These are phyloP conservation scores for Aspergillus ruber DNA, from an alignment of 2,329 filamentous ascomycete genomes.

Conservation along the genomic window DNA sequence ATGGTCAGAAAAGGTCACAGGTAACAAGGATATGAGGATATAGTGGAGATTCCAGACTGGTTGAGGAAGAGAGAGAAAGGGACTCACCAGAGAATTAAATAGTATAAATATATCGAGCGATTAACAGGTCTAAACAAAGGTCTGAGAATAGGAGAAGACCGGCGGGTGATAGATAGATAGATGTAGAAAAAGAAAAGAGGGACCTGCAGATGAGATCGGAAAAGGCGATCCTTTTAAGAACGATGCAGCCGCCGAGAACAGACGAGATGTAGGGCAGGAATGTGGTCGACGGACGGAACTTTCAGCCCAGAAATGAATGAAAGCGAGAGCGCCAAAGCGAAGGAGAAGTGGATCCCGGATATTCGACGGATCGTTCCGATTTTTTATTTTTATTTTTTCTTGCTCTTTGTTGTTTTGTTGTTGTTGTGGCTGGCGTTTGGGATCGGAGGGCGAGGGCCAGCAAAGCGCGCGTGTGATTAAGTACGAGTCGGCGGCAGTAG, in stretches of 20 bases:
- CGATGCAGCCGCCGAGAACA: slow-evolving; percentile 9
- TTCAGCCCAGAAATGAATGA: not conserved
- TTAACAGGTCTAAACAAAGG: not conserved
- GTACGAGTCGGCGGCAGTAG: not conserved
- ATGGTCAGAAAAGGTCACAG: slow-evolving; percentile 20
- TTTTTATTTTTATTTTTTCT: slow-evolving; percentile 2
- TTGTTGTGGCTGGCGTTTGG: slow-evolving; percentile 3
- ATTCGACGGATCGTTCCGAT: slow-evolving; percentile 11
- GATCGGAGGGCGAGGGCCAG: not conserved
- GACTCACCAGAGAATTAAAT: slow-evolving; percentile 14
- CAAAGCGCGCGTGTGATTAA: not conserved
- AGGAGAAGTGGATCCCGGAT: slow-evolving; percentile 1
- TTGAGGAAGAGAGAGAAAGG: slow-evolving; percentile 2
- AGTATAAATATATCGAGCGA: slow-evolving; percentile 4
- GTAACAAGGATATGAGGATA: not conserved
- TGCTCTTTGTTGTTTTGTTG: slow-evolving; percentile 4
- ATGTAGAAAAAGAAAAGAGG: slow-evolving; percentile 10
- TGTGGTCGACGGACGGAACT: slow-evolving; percentile 6
- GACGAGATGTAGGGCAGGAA: slow-evolving; percentile 22
- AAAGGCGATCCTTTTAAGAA: slow-evolving; percentile 29
- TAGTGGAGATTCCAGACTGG: not conserved
- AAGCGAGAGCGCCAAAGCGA: not conserved
- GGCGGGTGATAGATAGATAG: slow-evolving; percentile 14
- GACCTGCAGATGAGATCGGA: slow-evolving; percentile 30
- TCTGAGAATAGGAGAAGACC: slow-evolving; percentile 10